A percentile compares a stretch with the other conserved stretches of the same genome.
Conservation (phyloP, 495 filamentous ascomycete species). For the Aspergillus incahuasiensis region DNA sequence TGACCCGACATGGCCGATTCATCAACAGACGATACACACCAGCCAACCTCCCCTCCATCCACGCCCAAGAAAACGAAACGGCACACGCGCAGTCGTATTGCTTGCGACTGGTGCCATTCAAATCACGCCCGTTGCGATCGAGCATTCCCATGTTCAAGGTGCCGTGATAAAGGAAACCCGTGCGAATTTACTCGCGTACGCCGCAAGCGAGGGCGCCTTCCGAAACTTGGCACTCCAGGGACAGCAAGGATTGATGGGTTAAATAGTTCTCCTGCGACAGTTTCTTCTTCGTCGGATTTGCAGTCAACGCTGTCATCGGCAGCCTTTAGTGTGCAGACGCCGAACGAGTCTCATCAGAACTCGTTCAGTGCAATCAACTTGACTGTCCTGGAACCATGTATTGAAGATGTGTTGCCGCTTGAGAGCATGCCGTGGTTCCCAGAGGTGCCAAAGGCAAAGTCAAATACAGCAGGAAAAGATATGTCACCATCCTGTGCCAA, state of each 20-base stretch:
- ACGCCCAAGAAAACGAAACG: constrained; percentile 4
- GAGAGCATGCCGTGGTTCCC: constrained; percentile 3
- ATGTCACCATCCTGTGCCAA: background rate
- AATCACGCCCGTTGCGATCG: constrained; percentile 43
- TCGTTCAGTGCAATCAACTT: background rate
- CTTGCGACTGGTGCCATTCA: constrained; percentile 41
- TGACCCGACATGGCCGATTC: background rate
- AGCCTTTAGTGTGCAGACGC: background rate
- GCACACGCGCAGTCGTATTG: constrained; percentile 41
- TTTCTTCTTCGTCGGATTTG: background rate
- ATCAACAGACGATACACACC: background rate
- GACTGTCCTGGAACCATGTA: background rate
- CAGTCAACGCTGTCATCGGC: background rate
- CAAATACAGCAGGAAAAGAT: background rate
- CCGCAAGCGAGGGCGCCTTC: constrained; percentile 40
- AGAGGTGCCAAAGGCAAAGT: constrained; percentile 11
- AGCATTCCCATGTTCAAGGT: constrained; percentile 43
- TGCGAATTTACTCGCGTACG: constrained; percentile 43
- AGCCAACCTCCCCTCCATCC: background rate
- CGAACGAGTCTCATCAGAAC: background rate
- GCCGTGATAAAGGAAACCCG: constrained; percentile 34
- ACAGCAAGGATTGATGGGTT: background rate
- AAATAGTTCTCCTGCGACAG: too few relatives aligned
- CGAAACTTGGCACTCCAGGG: background rate
- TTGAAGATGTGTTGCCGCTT: background rate